phyloP scores from a whole-genome alignment of 345 rosid species.

The Camelina laxa region DNA sequence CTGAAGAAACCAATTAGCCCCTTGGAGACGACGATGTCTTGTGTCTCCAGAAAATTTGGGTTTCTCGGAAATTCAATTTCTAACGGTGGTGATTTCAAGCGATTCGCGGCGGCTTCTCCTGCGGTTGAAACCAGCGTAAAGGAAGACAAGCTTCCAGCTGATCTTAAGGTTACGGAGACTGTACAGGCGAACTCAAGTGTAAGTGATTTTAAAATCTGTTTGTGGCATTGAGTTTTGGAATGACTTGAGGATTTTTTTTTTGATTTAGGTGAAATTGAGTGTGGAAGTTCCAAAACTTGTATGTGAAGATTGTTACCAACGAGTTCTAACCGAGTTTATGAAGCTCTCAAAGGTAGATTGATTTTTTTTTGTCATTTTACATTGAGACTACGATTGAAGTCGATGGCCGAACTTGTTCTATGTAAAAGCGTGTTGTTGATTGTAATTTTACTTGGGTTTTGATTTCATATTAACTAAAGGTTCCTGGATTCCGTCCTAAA shows the following conservation, averaged over 20 bases:
- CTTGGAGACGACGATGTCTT: constrained; percentile 33
- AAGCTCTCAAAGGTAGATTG: constrained; percentile 68
- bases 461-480: too few relatives aligned
- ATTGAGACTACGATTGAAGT: neutral
- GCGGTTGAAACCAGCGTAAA: constrained; percentile 50
- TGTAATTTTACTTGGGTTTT: neutral
- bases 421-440: constrained; percentile 16
- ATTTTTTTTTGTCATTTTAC: neutral
- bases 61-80: neutral
- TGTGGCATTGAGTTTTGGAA: neutral
- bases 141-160: constrained; percentile 74
- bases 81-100: constrained; percentile 18
- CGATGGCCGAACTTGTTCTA: neutral
- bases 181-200: constrained; percentile 72
- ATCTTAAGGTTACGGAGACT: constrained; percentile 62
- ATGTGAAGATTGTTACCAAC: constrained; percentile 75
- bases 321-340: constrained; percentile 71
- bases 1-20: constrained; percentile 36
- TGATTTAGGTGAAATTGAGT: constrained; percentile 63
- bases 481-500: constrained; percentile 93
- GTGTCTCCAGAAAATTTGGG: constrained; percentile 49
- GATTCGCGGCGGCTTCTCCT: constrained; percentile 48
- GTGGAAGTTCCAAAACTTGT: constrained; percentile 77
- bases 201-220: constrained; percentile 38
- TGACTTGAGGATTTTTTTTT: neutral